Evolutionary conservation across 1,139 yeast species (phyloP).

Genomic region (Yamadazyma blattariae): DNA sequence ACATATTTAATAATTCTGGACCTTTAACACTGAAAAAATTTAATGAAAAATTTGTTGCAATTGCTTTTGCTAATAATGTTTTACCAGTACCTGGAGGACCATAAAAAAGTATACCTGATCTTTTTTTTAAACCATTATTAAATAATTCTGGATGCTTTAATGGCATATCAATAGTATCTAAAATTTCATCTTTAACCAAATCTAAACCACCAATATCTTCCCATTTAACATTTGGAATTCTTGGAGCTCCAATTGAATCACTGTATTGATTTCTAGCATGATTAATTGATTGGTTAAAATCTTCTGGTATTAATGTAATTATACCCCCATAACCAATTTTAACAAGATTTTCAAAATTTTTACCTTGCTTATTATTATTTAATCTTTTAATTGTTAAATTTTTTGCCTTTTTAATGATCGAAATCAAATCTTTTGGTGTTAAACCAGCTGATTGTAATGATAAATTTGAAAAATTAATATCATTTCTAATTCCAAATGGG

Average conservation of each 20-base stretch:
- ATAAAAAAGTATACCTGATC: slow-evolving; percentile 91
- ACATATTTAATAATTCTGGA: slow-evolving; percentile 93
- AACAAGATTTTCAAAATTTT: slow-evolving; percentile 20
- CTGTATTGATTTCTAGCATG: slow-evolving; percentile 86
- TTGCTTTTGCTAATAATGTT: slow-evolving; percentile 90
- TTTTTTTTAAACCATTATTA: slow-evolving; percentile 81
- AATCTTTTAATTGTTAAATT: slow-evolving; percentile 54
- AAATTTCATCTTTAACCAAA: slow-evolving; percentile 82
- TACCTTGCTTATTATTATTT: slow-evolving; percentile 15
- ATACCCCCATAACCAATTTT: slow-evolving; percentile 51
- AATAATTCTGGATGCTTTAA: slow-evolving; percentile 88
- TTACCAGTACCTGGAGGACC: slow-evolving; percentile 99
- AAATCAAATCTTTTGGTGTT: slow-evolving; percentile 77
- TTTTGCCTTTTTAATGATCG: slow-evolving; percentile 69
- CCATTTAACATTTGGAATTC: slow-evolving; percentile 94
- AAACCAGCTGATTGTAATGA: slow-evolving; percentile 92
- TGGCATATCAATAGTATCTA: slow-evolving; percentile 96
- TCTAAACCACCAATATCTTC: slow-evolving; percentile 93
- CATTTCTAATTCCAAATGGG: slow-evolving; percentile 37
- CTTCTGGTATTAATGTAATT: slow-evolving; percentile 56
- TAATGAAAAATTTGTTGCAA: slow-evolving; percentile 89
- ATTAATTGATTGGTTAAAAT: slow-evolving; percentile 70
- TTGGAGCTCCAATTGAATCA: slow-evolving; percentile 95
- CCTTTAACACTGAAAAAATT: slow-evolving; percentile 96
- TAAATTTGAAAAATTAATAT: slow-evolving; percentile 56